Base-by-base conservation (phyloP, 257 asterid genomes). In the Scutellaria baicalensis region DNA sequence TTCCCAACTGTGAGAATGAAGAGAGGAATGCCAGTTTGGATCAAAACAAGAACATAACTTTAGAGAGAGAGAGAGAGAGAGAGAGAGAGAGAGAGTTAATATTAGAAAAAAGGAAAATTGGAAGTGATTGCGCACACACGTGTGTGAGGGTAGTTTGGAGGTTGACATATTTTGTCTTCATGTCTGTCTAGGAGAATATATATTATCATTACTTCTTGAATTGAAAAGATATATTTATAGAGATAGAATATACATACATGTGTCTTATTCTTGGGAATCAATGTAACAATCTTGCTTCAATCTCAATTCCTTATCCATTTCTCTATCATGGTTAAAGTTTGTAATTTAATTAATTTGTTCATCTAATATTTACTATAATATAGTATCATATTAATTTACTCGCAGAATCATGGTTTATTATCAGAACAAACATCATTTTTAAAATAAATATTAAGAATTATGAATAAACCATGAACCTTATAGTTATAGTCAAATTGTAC, bases 1-100 rank as follows among this genome's bases (percentile, higher is more conserved):
- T 92, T 90, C 61, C 98, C 98, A 0, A 92, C 98, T 0, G 98
- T 90, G 69, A 85, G 97, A 69, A 84, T 92, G 96, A 88, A 85
- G 85, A 77, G 69, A 52, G 69, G 85, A 76, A 86, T 92, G 98
- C 97, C 97, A 1, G 80, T 92, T 47, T 72, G 91, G 95, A 82
- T 92, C 67, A 85, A 80, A 84, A 84, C 86, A 38, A 76, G 89
- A 77, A 55, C 47, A 69, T 35, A 55, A 69, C 20, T 23, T 65
- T 38, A 45, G 36, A 6, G 17, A 47, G 7, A 47, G 8, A 47
- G 16, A 47, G 16, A 14, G 16, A 59, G 5, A 16, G n/a, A 11
- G 7, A 8, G 23, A 36, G 8, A 10, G 0, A 33, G 64, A 33
- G 52, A 9, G 12, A 10, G 48, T 9, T 9, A 74, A 36, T 48